Evolutionary conservation across 257 asterid species (phyloP), one percentile per base, ranked within the genome.

Genomic region (Misopates orontium): DNA sequence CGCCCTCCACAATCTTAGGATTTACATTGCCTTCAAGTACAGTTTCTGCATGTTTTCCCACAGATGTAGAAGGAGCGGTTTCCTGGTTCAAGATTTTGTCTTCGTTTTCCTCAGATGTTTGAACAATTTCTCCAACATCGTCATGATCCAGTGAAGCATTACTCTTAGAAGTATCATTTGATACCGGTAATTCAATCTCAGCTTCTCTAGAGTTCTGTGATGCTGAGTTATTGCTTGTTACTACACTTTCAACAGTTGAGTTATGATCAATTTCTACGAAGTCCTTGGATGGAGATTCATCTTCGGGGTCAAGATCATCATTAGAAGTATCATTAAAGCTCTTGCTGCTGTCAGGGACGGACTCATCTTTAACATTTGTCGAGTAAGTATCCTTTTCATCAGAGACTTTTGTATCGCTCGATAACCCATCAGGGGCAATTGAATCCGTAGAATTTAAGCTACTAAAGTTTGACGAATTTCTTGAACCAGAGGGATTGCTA

Each of bases 261-360:
- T 69, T 75, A 52, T 65, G 66, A 71, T 56, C 70, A 25, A 40
- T 50, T 50, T 74, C 81, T 42, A 76, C 20, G 17, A 59, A 69
- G 61, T 80, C 91, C 59, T 71, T 73, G 28, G 81, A 77, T 6
- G 79, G 69, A 56, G 73, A 47, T 70, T 84, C 95, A 68, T 84
- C 89, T 68, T 89, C 93, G 1, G 90, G 89, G 65, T 87, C 93
- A 59, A 71, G 55, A 40, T 52, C 82, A 69, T 69, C 77, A n/a
- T n/a, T n/a, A n/a, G n/a, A n/a, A n/a, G n/a, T n/a, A n/a, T n/a
- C n/a, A n/a, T n/a, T n/a, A 49, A 44, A 24, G 45, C 10, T 39
- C 40, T 36, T 50, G 19, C 28, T 53, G 21, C 67, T 69, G 32
- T 48, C 76, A 39, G 52, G 57, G 63, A 47, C 74, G 60, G 62